These are phyloP conservation scores for Anthostomella pinea DNA, from an alignment of 2,329 filamentous ascomycete species.

Conservation along the genomic window DNA sequence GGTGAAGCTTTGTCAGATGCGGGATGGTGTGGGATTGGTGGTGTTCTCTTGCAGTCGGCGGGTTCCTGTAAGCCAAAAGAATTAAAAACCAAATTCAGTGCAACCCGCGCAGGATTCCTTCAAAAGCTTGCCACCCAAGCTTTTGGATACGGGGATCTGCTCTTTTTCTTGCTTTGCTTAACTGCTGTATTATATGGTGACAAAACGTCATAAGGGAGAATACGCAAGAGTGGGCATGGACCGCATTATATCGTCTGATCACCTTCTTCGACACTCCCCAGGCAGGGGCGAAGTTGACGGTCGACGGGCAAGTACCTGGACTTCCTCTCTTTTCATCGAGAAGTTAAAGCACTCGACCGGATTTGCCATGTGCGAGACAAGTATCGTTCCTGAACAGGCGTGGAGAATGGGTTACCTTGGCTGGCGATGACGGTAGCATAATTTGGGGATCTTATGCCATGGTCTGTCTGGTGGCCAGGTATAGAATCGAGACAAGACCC, in stretches of 20 bases:
- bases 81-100: constrained; percentile 27
- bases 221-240: constrained; percentile 35
- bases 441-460: constrained; percentile 60
- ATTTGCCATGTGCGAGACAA: constrained; percentile 48
- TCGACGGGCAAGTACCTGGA: constrained; percentile 40
- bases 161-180: constrained; percentile 34
- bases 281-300: constrained; percentile 35
- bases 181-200: constrained; percentile 34
- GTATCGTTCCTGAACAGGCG: constrained; percentile 45
- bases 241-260: constrained; percentile 49
- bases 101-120: constrained; percentile 23
- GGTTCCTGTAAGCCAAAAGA: constrained; percentile 24
- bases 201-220: constrained; percentile 31
- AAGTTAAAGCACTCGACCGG: constrained; percentile 46
- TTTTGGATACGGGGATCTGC: constrained; percentile 30
- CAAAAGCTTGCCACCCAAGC: constrained; percentile 31
- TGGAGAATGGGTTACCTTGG: constrained; percentile 43
- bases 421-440: constrained; percentile 52
- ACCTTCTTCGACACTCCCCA: constrained; percentile 36
- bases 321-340: constrained; percentile 39
- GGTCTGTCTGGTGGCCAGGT: constrained; percentile 44
- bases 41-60: constrained; percentile 23
- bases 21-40: constrained; percentile 21
- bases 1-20: constrained; percentile 20
- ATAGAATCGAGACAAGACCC: constrained; percentile 46